phyloP scores from a whole-genome alignment of 768 basidiomycete genomes.

The Calocybe indica region DNA sequence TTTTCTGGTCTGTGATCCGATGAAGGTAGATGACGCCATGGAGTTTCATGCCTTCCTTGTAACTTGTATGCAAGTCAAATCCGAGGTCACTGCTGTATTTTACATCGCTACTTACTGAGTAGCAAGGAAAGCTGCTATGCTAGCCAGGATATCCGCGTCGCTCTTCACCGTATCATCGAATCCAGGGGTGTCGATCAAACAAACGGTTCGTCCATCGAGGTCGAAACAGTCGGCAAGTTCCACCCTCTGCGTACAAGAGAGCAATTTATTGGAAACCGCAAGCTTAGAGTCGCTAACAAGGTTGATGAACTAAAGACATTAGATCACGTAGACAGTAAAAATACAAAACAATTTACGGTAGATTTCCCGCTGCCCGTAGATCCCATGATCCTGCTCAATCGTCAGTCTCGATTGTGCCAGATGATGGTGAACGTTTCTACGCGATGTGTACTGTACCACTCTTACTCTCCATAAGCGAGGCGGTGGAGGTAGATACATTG shows the following conservation, averaged over 20 bases:
- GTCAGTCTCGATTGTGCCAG: too few relatives aligned
- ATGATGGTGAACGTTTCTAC: too few relatives aligned
- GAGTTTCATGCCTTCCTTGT: conserved; percentile 15
- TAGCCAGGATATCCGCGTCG: conserved; percentile 12
- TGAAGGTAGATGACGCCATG: conserved; percentile 37
- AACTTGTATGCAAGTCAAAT: conserved; percentile 6
- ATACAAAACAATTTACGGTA: neutral
- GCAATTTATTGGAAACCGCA: too few relatives aligned
- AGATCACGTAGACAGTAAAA: too few relatives aligned
- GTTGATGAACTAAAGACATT: too few relatives aligned
- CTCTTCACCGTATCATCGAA: conserved; percentile 13
- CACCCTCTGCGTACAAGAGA: too few relatives aligned
- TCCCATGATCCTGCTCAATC: conserved; percentile 1
- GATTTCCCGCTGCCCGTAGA: conserved; percentile 3
- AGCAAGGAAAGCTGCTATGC: conserved; percentile 12
- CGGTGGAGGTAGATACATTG: too few relatives aligned
- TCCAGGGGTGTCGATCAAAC: conserved; percentile 16
- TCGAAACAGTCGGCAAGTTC: too few relatives aligned
- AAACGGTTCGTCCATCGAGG: too few relatives aligned
- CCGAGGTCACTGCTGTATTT: neutral
- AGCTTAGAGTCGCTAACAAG: too few relatives aligned
- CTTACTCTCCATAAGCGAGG: too few relatives aligned
- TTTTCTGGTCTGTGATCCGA: conserved; percentile 28
- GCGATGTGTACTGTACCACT: too few relatives aligned
- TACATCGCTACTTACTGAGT: conserved; percentile 7